Percentiles rank a stretch among this genome's conserved stretches.
Evolutionary conservation across 140 eudicot genomes (phyloP).

Genomic region (Stevia rebaudiana): DNA sequence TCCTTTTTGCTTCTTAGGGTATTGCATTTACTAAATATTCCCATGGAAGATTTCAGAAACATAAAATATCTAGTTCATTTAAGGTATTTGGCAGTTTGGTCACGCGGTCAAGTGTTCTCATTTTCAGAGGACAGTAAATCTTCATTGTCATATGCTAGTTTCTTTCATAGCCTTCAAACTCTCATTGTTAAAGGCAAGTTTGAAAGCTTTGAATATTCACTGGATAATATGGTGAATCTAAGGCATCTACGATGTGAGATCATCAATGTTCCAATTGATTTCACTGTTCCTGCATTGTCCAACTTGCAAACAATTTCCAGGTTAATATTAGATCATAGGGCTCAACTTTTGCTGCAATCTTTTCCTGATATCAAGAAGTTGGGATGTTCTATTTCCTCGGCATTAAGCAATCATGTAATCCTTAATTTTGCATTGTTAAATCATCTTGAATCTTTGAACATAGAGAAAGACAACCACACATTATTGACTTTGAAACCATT

Average conservation of each 20-base stretch:
- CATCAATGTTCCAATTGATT: too few relatives aligned
- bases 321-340: constrained; percentile 24
- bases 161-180: neutral
- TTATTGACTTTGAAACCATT: too few relatives aligned
- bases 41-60: too few relatives aligned
- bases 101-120: too few relatives aligned
- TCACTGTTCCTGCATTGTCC: too few relatives aligned
- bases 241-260: constrained; percentile 1
- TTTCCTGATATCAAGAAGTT: constrained; percentile 22
- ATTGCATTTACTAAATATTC: constrained; percentile 7
- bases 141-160: too few relatives aligned
- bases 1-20: constrained; percentile 18
- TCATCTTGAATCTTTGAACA: constrained; percentile 24
- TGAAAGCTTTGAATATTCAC: neutral
- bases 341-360: constrained; percentile 18
- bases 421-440: constrained; percentile 10
- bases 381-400: constrained; percentile 4
- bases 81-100: constrained; percentile 16
- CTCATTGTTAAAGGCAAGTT: neutral
- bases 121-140: too few relatives aligned
- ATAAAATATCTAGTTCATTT: neutral
- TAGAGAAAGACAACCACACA: too few relatives aligned
- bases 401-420: neutral
- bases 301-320: constrained; percentile 28
- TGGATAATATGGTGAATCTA: neutral